Evolutionary conservation across 2,329 filamentous ascomycete species (phyloP), one percentile per base, ranked within the genome.

Genomic region (Cladosporium cucumerinum): DNA sequence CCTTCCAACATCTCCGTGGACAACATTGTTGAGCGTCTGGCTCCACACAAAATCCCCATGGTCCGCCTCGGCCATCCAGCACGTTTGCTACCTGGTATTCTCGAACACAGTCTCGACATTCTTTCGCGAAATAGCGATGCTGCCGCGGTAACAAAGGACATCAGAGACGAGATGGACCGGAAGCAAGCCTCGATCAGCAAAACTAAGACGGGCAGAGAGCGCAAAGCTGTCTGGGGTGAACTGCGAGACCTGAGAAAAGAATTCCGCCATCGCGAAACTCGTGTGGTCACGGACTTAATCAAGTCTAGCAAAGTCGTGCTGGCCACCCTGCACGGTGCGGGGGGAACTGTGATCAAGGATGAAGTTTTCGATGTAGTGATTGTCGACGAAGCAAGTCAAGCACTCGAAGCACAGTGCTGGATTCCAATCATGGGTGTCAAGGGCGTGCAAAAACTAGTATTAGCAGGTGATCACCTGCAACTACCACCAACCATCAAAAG

Each of bases 1-100:
- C 95, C 95, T 0, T 97, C 92, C 32, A 99, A 99, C 75, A 93
- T 99, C 71, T 95, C 92, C 0, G 95, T 99, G 1, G 95, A 99
- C 83, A 99, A 99, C 74, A 96, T 99, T 65, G 93, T 97, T 10
- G 95, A 99, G 78, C 88, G 95, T 8, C 85, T 98, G 1, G 87
- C 93, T 1, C 87, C 91, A 0, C 90, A 93, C 76, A 93, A 92
- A 72, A 84, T 97, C 1, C 89, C 92, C 0, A 92, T 98, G 72
- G 85, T 98, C 39, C 89, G 95, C 1, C 86, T 99, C 0, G 95
- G 95, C 1, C 95, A 99, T 77, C 95, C 95, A 0, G 95, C 95
- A 1, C 88, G 95, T 23, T 84, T 99, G 28, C 83, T 99, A 0
- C 93, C 93, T 0, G 92, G 91, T 0, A 93, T 99, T 0, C 78